Evolutionary conservation across 1,139 yeast species (phyloP), one percentile per base, ranked within the genome.

Genomic region (Suhomyces taliae): DNA sequence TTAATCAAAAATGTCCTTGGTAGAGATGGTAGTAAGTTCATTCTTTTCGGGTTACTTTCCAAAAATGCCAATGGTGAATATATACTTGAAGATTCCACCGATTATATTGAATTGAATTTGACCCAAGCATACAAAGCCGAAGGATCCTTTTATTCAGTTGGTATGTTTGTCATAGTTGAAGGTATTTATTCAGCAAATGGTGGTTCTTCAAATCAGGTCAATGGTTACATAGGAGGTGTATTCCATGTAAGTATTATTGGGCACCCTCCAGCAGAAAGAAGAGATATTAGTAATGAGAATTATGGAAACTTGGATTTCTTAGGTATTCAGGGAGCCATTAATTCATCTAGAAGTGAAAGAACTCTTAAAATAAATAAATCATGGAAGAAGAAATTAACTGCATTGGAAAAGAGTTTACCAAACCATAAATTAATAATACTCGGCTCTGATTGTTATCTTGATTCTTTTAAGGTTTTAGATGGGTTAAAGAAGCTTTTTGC

Each of bases 211-310:
- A 59, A 58, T 43, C 56, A 61, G 19, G 57, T 64, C 8, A 56
- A 60, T 36, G 64, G 62, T 44, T 67, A 69, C 35, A 64, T 70
- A 29, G 75, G 77, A 27, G 80, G 80, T 3, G 68, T 74, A 42
- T 90, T 93, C 59, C 82, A 86, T 53, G 96, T 87, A 1, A 78
- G 87, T 34, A 79, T 87, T 11, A 74, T 91, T 45, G 88, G 88
- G 1, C 97, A 90, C 50, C 99, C 99, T 1, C 91, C 95, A 0
- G 86, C 90, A 3, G 99, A 93, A 62, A 74, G 80, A 54, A 72
- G 98, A 50, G 84, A 78, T 12, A 64, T 60, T 1, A 76, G 95
- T 0, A 62, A 84, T 46, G 91, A 85, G 36, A 83, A 85, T 1
- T 85, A 82, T 52, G 97, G 97, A 1, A 79, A 86, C 56, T 61